Percentiles rank a stretch among this genome's conserved stretches.
phyloP scores from a whole-genome alignment of 2,329 filamentous ascomycete species.

The Calonectria naviculata region DNA sequence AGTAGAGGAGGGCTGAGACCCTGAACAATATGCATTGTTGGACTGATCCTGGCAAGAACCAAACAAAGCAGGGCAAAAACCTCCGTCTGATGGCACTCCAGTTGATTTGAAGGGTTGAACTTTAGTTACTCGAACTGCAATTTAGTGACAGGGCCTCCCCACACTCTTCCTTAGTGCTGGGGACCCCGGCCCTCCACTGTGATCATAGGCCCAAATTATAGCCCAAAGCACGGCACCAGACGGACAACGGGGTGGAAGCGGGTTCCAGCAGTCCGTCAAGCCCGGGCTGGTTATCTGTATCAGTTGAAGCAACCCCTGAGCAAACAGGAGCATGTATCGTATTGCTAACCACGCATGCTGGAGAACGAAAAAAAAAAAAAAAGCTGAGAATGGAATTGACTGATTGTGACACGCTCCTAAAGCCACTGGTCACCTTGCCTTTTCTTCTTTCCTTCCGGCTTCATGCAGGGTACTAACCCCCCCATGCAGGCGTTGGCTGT shows the following conservation, averaged over 20 bases:
- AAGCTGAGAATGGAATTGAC: neutral
- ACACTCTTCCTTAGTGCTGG: slow-evolving; percentile 3
- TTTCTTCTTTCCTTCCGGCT: neutral
- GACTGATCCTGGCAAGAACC: neutral
- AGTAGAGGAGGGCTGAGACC: neutral
- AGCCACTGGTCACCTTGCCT: neutral
- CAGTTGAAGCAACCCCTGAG: slow-evolving; percentile 15
- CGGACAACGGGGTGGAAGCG: neutral
- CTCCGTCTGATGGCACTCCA: neutral
- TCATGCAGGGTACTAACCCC: neutral
- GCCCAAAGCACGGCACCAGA: neutral
- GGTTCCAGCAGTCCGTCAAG: slow-evolving; percentile 14
- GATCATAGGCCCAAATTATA: neutral
- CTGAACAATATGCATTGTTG: neutral
- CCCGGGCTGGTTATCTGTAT: slow-evolving; percentile 14
- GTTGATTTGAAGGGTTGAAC: neutral
- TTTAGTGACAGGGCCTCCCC: slow-evolving; percentile 7
- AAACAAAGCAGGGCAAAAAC: neutral
- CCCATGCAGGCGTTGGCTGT: neutral
- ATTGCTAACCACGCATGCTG: no score
- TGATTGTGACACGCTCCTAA: neutral
- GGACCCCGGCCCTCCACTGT: neutral
- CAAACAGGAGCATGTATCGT: neutral
- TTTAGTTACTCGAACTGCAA: neutral
- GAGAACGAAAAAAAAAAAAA: no score